A percentile compares a stretch with the other conserved stretches of the same genome.
These are phyloP conservation scores for Thalia dealbata DNA, from an alignment of 176 grass and related monocot genomes.

Conservation along the genomic window DNA sequence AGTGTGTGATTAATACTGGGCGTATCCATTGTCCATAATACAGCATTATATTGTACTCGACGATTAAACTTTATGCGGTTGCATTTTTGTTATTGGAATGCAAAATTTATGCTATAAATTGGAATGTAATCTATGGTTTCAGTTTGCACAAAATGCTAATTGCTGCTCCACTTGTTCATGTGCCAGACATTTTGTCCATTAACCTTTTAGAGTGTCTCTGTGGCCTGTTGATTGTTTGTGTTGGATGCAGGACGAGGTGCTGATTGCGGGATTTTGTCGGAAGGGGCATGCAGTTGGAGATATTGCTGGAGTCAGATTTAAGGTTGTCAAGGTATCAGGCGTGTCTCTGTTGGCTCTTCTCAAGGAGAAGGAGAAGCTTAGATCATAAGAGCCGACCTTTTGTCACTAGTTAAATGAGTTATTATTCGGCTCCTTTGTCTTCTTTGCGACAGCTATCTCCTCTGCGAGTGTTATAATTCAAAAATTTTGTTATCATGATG, in stretches of 20 bases:
- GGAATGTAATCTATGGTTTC: background rate
- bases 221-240: background rate
- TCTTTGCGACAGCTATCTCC: no score
- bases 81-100: background rate
- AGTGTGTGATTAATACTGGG: no score
- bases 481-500: no score
- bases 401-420: background rate
- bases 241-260: background rate
- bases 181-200: background rate
- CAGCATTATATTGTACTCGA: no score
- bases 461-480: no score
- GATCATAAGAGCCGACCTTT: background rate
- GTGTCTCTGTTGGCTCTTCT: background rate
- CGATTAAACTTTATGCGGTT: no score
- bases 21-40: no score
- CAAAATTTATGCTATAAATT: background rate
- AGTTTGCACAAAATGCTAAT: background rate
- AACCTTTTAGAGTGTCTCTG: background rate
- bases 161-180: no score
- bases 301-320: background rate
- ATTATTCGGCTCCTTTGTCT: background rate
- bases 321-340: background rate
- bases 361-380: background rate
- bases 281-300: background rate
- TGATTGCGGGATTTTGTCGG: constrained; percentile 2